Evolutionary conservation across 331 rosid genomes (phyloP), one percentile per base, ranked within the genome.

Genomic region (Dryas integrifolia): DNA sequence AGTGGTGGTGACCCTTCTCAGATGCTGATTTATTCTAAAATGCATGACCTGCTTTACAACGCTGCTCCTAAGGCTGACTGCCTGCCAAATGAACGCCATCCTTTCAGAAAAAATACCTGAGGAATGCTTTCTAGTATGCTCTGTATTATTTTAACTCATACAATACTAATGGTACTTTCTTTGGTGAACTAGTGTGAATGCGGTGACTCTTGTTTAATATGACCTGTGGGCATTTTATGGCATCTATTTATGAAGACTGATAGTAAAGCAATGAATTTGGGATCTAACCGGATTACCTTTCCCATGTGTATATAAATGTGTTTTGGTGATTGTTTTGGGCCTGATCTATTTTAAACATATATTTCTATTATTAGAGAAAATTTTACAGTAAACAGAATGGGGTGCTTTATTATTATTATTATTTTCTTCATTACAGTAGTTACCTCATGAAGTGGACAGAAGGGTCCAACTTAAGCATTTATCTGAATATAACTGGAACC

Each of bases 31-130:
- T 88, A 83, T 77, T 84, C 96, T 59, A 95, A 89, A 90, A 82
- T 92, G 81, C 97, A 92, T 72, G 98, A 91, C 76, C 86, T 92
- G 35, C 92, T 91, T 58, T 92, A 85, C 66, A 88, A 30, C 70
- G 82, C 66, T 46, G 79, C 92, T 46, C 80, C 92, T 7, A 92
- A 83, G 88, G 70, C 85, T 41, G 98, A 92, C 35, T 72, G 85
- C 79, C 88, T 80, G 79, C 81, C 87, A 78, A 89, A 79, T 56
- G 97, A 91, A 30, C 80, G 88, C 65, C 83, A 82, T 67, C 84
- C 91, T 57, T 87, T 92, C 77, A 82, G 88, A 76, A 76, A 85
- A 55, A 86, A 88, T 74, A 89, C 95, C 30, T 86, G 81, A 81
- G 76, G 78, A 55, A 39, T 35, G 72, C 18, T 74, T 74, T 40